Percentiles rank a stretch among this genome's conserved stretches.
phyloP scores from a whole-genome alignment of 1,139 yeast genomes.

The Lodderomyces beijingensis region DNA sequence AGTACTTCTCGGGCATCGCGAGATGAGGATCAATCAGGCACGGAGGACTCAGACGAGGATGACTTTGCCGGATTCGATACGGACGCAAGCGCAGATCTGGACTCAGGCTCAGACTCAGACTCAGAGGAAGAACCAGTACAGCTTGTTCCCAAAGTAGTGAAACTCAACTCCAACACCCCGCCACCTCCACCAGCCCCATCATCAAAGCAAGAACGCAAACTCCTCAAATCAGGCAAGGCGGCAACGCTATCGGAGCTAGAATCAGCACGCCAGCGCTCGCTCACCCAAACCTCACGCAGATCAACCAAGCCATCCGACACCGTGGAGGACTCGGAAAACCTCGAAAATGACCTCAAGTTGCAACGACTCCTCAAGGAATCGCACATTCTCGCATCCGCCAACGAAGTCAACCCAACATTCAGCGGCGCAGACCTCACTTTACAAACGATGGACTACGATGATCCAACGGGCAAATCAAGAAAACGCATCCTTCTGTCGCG shows the following conservation, averaged over 20 bases:
- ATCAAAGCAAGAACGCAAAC: constrained; percentile 28
- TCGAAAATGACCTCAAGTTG: constrained; percentile 77
- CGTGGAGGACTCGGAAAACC: constrained; percentile 45
- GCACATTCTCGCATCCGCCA: constrained; percentile 63
- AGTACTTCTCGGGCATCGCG: neutral
- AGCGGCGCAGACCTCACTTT: constrained; percentile 80
- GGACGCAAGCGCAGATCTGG: constrained; percentile 9
- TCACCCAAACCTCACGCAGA: constrained; percentile 18
- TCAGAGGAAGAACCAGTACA: constrained; percentile 19
- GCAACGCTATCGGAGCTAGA: constrained; percentile 37
- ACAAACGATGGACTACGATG: constrained; percentile 60
- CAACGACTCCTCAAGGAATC: constrained; percentile 83
- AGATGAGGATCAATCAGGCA: constrained; percentile 12
- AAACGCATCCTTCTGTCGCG: constrained; percentile 69
- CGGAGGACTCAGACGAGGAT: constrained; percentile 8
- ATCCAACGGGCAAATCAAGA: constrained; percentile 78
- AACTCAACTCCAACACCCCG: constrained; percentile 22
- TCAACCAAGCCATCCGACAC: constrained; percentile 25
- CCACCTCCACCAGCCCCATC: constrained; percentile 4
- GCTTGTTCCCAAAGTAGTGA: constrained; percentile 31
- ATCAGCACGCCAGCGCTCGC: constrained; percentile 16
- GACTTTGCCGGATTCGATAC: constrained; percentile 12
- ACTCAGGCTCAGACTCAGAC: constrained; percentile 11
- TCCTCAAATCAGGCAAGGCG: constrained; percentile 38
- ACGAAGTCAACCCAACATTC: constrained; percentile 24